Conservation (phyloP, 2,329 filamentous ascomycete genomes). For the Dothistroma septosporum region DNA sequence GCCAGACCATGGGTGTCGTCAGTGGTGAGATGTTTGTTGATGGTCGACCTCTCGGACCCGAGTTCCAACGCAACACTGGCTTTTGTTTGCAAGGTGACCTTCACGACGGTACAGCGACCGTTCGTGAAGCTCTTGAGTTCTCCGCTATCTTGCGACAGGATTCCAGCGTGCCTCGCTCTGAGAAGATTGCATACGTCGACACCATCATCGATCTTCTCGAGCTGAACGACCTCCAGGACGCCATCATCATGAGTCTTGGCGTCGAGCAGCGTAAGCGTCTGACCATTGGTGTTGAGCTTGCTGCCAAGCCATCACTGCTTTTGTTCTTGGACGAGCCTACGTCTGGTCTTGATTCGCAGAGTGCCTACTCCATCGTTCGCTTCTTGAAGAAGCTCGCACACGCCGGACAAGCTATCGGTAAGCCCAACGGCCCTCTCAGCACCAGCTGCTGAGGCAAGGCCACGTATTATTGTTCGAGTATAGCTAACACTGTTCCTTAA, state of each 20-base stretch:
- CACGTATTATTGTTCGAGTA: not conserved
- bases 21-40: slow-evolving; percentile 70
- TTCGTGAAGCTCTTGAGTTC: slow-evolving; percentile 66
- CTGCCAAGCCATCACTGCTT: slow-evolving; percentile 63
- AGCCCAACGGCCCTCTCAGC: not conserved
- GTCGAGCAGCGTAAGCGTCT: slow-evolving; percentile 69
- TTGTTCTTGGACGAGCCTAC: slow-evolving; percentile 72
- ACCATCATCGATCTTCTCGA: slow-evolving; percentile 63
- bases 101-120: slow-evolving; percentile 63
- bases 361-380: slow-evolving; percentile 63
- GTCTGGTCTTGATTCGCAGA: slow-evolving; percentile 65
- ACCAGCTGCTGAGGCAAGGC: not conserved
- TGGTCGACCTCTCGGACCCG: slow-evolving; percentile 56
- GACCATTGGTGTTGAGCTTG: slow-evolving; percentile 70
- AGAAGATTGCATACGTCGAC: slow-evolving; percentile 65
- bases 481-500: not conserved
- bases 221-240: slow-evolving; percentile 62
- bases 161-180: slow-evolving; percentile 48
- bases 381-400: slow-evolving; percentile 65
- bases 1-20: slow-evolving; percentile 62
- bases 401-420: slow-evolving; percentile 62
- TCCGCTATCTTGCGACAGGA: slow-evolving; percentile 63
- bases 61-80: slow-evolving; percentile 66
- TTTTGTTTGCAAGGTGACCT: slow-evolving; percentile 71
- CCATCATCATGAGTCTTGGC: slow-evolving; percentile 59